Percentiles rank a stretch among this genome's conserved stretches.
Evolutionary conservation across 1,139 yeast genomes (phyloP).

Genomic region (Debaryomycetaceae sp.): DNA sequence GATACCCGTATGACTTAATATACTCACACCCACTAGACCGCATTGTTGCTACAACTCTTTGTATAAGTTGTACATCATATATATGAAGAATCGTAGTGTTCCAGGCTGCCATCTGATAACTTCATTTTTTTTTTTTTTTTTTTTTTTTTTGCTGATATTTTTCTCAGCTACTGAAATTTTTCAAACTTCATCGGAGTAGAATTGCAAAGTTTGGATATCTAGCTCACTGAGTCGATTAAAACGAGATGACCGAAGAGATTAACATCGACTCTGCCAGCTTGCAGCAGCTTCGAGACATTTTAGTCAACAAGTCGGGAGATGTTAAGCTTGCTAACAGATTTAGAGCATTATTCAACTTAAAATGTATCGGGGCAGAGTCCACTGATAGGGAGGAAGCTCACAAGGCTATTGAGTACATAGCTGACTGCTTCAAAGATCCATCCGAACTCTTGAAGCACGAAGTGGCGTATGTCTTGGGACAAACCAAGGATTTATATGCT

Average conservation of each 20-base stretch:
- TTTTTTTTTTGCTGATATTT: constrained; percentile 1
- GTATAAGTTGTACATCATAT: no score
- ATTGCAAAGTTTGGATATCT: background rate
- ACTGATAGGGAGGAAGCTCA: constrained; percentile 47
- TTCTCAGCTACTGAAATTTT: background rate
- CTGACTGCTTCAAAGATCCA: constrained; percentile 72
- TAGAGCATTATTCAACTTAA: constrained; percentile 88
- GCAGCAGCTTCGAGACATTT: constrained; percentile 68
- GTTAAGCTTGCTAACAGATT: constrained; percentile 80
- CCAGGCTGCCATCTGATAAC: background rate
- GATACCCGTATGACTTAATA: no score
- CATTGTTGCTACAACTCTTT: no score
- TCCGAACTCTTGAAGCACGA: constrained; percentile 97
- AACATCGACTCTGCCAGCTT: constrained; percentile 51
- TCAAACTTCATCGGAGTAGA: background rate
- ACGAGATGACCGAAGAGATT: constrained; percentile 26
- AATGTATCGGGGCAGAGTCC: constrained; percentile 71
- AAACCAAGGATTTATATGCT: constrained; percentile 78
- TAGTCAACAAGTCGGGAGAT: constrained; percentile 60
- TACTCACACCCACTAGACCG: no score
- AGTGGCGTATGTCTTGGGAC: constrained; percentile 98
- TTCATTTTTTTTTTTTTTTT: constrained; percentile 1
- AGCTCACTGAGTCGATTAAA: background rate
- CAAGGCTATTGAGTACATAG: constrained; percentile 77
- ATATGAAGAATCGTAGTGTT: no score